Evolutionary conservation across 768 basidiomycete species (phyloP), one percentile per base, ranked within the genome.

Genomic region (Coprinopsis sp.): DNA sequence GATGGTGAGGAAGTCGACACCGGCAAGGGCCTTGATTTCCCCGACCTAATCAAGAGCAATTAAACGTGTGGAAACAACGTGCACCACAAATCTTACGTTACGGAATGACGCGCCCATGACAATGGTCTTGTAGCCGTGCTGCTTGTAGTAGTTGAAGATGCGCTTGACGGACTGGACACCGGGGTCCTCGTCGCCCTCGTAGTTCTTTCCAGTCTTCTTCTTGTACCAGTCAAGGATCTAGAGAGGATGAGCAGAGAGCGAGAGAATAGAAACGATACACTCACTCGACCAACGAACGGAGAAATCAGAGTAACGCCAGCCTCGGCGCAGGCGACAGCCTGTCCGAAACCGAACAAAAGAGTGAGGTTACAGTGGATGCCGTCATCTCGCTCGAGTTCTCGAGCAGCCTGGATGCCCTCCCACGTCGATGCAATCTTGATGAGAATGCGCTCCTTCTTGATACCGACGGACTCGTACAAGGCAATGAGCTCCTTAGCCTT

Each of bases 41-140:
- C 90, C 89, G 47, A 69, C 67, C 91, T 93, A 39, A 7, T 54
- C 27, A 33, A 28, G 33, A 51, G 24, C 23, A 29, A 36, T 41
- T 11, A 44, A 39, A 40, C 41, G 14, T 39, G 33, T 13, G 23
- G 45, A 25, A 25, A 41, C 27, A 23, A 34, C 50, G 13, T 6
- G n/a, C 27, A 7, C 24, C 4, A 2, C 11, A 30, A 22, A 19
- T 72, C 87, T 48, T 57, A 93, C 85, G 76, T 97, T 98, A 64
- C 96, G 89, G 93, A 99, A 97, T 25, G 92, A 95, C 50, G 96
- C 96, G 64, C 95, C 96, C 96, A 98, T 97, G 67, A 98, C 95
- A 69, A 99, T 97, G 58, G 96, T 99, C 61, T 93, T 91, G 81
- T 99, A 98, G 50, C 80, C 78, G 71, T 98, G 81, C 65, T 96